phyloP scores from a whole-genome alignment of 2,329 filamentous ascomycete species.

The Aspergillus sp. region DNA sequence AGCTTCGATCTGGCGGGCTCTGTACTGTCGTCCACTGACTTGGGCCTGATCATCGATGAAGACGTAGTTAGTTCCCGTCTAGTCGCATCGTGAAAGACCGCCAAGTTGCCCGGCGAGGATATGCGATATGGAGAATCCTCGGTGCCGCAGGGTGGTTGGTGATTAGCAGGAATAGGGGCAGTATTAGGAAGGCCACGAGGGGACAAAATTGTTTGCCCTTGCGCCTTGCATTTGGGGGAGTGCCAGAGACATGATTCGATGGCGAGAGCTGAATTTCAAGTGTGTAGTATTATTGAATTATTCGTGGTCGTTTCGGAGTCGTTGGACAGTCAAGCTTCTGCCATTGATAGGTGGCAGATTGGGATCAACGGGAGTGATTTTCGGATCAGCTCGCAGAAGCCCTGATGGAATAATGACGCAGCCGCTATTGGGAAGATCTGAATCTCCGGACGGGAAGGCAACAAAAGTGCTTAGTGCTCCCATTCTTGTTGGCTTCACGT shows the following conservation, averaged over 20 bases:
- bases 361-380: constrained; percentile 2
- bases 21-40: neutral
- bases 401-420: neutral
- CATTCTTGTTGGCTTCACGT: neutral
- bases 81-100: neutral
- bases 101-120: neutral
- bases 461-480: neutral
- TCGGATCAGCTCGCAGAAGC: neutral
- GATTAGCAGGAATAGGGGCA: neutral
- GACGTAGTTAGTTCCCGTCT: neutral
- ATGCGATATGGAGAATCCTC: neutral
- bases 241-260: neutral
- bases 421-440: neutral
- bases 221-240: neutral
- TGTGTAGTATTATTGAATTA: too few relatives aligned
- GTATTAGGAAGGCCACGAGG: neutral
- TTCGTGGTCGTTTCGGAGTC: too few relatives aligned
- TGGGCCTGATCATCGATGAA: neutral
- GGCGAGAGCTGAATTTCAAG: too few relatives aligned
- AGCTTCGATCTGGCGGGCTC: neutral
- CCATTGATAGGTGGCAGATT: neutral
- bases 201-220: too few relatives aligned
- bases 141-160: neutral
- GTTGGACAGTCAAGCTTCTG: constrained; percentile 1
- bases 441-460: neutral